Conservation (phyloP, 2,329 filamentous ascomycete genomes). For the Trichoderma polysporum region DNA sequence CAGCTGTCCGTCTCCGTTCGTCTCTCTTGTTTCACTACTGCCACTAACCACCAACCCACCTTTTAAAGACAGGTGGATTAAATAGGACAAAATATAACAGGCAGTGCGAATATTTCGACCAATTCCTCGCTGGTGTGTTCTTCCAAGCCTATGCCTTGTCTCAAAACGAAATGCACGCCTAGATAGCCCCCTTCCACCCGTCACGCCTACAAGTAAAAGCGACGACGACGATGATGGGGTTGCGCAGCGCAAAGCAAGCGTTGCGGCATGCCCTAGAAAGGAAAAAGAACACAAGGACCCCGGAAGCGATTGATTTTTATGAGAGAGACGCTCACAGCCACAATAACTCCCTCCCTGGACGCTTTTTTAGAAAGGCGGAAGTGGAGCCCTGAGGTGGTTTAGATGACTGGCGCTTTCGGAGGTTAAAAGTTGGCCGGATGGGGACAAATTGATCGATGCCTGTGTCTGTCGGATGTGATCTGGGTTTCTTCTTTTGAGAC, state of each 20-base stretch:
- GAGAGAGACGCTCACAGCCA: not conserved
- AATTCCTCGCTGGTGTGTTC: not conserved
- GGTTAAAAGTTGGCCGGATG: not conserved
- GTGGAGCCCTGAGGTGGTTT: constrained; percentile 10
- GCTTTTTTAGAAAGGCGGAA: not conserved
- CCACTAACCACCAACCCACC: not conserved
- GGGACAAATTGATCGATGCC: not conserved
- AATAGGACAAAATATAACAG: not conserved
- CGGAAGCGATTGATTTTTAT: not conserved
- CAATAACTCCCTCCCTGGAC: not conserved
- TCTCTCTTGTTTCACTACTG: not conserved
- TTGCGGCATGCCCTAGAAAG: not conserved
- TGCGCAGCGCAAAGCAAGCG: not conserved
- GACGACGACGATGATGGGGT: not conserved
- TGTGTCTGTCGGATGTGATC: not conserved
- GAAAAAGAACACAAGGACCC: too few species aligned
- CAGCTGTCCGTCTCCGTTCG: not conserved
- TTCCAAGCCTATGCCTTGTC: not conserved
- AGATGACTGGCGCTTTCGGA: constrained; percentile 1
- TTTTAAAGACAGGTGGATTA: not conserved
- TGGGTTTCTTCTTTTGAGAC: not conserved
- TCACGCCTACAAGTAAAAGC: not conserved
- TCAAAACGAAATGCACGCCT: not conserved
- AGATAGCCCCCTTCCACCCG: not conserved
- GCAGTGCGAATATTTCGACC: not conserved